These are phyloP conservation scores for Phyllosticta citriasiana DNA, from an alignment of 2,329 filamentous ascomycete species.

Conservation along the genomic window DNA sequence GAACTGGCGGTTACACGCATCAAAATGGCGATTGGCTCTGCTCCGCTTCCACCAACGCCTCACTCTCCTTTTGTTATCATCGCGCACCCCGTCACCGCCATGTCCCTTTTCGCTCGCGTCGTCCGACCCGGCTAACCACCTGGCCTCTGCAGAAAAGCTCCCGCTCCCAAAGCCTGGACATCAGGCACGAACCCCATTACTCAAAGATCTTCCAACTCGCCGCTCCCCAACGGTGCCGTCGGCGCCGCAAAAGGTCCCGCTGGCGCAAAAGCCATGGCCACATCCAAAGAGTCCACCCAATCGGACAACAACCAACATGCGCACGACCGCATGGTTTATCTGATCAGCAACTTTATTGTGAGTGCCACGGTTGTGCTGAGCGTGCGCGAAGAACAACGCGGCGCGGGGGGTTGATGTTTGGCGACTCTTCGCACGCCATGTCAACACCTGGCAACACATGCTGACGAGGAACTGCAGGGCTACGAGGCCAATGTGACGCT, in stretches of 20 bases:
- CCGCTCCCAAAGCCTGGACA: constrained; percentile 50
- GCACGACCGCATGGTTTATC: constrained; percentile 49
- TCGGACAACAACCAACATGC: constrained; percentile 36
- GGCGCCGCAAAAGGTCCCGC: constrained; percentile 29
- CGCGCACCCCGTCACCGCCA: constrained; percentile 5
- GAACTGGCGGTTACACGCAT: constrained; percentile 9
- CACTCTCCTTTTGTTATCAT: constrained; percentile 9
- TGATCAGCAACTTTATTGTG: constrained; percentile 51
- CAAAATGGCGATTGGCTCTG: constrained; percentile 5
- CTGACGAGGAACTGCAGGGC: constrained; percentile 34
- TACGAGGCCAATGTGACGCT: constrained; percentile 45
- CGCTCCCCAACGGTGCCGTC: constrained; percentile 40
- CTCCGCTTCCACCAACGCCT: constrained; percentile 7
- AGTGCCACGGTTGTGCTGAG: constrained; percentile 18
- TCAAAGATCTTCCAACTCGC: constrained; percentile 37
- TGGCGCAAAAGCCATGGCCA: constrained; percentile 26
- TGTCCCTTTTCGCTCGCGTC: constrained; percentile 1
- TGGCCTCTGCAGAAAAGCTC: constrained; percentile 34
- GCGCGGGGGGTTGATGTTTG: not conserved
- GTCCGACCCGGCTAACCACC: not conserved
- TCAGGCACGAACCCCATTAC: constrained; percentile 52
- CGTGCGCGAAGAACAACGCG: not conserved
- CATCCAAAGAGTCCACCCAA: constrained; percentile 19
- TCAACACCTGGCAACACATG: not conserved
- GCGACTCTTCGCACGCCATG: not conserved